These are phyloP conservation scores for Beta lomatogona DNA, from an alignment of 179 eudicot species.

Conservation along the genomic window DNA sequence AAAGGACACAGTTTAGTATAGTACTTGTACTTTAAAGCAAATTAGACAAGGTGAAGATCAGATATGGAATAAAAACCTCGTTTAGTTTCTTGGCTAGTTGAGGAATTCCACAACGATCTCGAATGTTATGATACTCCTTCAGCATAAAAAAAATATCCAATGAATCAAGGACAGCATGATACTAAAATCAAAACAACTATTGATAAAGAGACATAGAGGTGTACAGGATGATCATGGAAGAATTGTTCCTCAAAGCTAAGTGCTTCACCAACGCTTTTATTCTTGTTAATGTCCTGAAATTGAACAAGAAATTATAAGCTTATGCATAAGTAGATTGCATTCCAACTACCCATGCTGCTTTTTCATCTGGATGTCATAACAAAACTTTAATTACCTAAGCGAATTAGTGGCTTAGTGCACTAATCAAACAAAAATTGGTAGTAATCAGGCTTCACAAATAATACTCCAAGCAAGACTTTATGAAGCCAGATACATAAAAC, in stretches of 20 bases:
- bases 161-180: neutral
- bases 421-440: neutral
- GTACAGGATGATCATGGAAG: constrained; percentile 36
- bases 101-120: constrained; percentile 47
- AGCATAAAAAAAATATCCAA: constrained; percentile 10
- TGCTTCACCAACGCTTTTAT: constrained; percentile 34
- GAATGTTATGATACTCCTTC: constrained; percentile 39
- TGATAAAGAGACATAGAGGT: neutral
- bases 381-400: neutral
- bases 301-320: neutral
- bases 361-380: neutral
- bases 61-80: constrained; percentile 31
- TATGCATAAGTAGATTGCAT: neutral
- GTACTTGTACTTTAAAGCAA: neutral
- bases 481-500: neutral
- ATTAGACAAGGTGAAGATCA: neutral
- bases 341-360: neutral
- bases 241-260: constrained; percentile 42
- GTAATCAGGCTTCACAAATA: neutral
- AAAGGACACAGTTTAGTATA: neutral
- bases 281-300: constrained; percentile 40
- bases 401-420: neutral
- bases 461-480: neutral
- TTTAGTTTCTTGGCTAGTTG: constrained; percentile 49
- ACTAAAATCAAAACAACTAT: neutral